Conservation (phyloP, 2,329 filamentous ascomycete genomes). For the Ophiocordyceps robertsii region DNA sequence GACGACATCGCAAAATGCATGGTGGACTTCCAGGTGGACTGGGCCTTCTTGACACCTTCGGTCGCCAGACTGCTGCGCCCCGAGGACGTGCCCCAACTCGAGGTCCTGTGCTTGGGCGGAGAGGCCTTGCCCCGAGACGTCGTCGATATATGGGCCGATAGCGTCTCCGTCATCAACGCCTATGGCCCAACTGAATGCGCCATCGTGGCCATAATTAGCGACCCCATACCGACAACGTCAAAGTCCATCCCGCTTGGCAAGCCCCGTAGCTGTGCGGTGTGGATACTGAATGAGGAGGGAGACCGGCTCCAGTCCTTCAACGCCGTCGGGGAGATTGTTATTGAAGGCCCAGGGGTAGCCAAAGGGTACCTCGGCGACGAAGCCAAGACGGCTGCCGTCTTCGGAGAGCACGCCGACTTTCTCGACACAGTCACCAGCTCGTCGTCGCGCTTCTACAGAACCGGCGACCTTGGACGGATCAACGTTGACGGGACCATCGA, state of each 20-base stretch:
- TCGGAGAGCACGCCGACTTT: not conserved
- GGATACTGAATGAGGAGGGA: constrained; percentile 1
- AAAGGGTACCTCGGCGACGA: constrained; percentile 1
- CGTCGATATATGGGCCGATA: constrained; percentile 6
- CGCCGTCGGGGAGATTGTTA: not conserved
- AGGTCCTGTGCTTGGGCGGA: constrained; percentile 5
- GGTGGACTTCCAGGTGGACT: constrained; percentile 6
- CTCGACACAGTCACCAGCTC: not conserved
- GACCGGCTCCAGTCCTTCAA: constrained; percentile 1
- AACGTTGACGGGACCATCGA: constrained; percentile 1
- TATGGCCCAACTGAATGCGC: constrained; percentile 11
- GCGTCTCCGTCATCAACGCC: constrained; percentile 8
- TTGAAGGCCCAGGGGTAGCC: constrained; percentile 1
- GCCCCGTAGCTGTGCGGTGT: not conserved
- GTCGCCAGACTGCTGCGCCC: constrained; percentile 9
- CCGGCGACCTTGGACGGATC: constrained; percentile 1
- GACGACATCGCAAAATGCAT: constrained; percentile 7
- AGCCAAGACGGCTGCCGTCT: not conserved
- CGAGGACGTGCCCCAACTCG: not conserved
- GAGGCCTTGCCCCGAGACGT: constrained; percentile 8
- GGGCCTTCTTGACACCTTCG: constrained; percentile 11
- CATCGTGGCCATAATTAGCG: constrained; percentile 3
- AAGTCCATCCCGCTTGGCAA: not conserved
- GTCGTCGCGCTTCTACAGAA: constrained; percentile 1
- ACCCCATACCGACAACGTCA: not conserved